Percentiles rank a stretch among this genome's conserved stretches.
These are phyloP conservation scores for Waltergamsia citrina DNA, from an alignment of 2,329 filamentous ascomycete species.

Conservation along the genomic window DNA sequence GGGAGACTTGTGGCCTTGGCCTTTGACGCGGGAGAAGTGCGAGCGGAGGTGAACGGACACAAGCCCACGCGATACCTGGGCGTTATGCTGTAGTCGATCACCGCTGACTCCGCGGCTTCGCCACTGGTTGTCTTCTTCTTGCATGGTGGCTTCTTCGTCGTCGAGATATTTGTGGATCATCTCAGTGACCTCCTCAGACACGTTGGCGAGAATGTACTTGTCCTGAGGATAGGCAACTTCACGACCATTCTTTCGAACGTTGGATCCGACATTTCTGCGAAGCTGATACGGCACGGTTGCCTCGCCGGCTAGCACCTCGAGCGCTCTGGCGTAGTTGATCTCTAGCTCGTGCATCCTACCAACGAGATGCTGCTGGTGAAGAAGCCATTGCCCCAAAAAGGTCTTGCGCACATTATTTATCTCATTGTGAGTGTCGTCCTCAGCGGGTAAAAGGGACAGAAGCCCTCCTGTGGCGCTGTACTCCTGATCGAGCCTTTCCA, in stretches of 20 bases:
- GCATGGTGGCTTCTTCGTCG: slow-evolving; percentile 20
- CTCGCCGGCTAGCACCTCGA: slow-evolving; percentile 40
- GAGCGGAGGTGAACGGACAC: slow-evolving; percentile 38
- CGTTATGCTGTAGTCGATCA: slow-evolving; percentile 21
- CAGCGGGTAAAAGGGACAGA: slow-evolving; percentile 40
- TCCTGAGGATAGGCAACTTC: slow-evolving; percentile 46
- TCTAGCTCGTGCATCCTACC: slow-evolving; percentile 49
- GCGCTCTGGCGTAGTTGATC: slow-evolving; percentile 36
- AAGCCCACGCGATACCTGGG: slow-evolving; percentile 24
- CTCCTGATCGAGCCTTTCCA: slow-evolving; percentile 52
- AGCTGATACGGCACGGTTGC: slow-evolving; percentile 40
- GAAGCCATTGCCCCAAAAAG: slow-evolving; percentile 47
- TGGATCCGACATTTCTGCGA: slow-evolving; percentile 41
- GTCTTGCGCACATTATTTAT: slow-evolving; percentile 35
- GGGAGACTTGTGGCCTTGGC: slow-evolving; percentile 28
- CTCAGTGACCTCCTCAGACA: slow-evolving; percentile 38
- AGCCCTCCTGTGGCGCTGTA: slow-evolving; percentile 45
- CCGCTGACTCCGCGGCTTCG: slow-evolving; percentile 28
- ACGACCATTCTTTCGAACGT: slow-evolving; percentile 36
- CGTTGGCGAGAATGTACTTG: slow-evolving; percentile 44
- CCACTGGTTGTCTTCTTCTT: slow-evolving; percentile 22
- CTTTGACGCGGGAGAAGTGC: slow-evolving; percentile 41
- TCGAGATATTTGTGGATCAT: slow-evolving; percentile 38
- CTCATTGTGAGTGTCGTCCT: slow-evolving; percentile 21
- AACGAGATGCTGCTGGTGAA: slow-evolving; percentile 42